phyloP scores from a whole-genome alignment of 2,329 filamentous ascomycete genomes.

The Aschersonia sp. region DNA sequence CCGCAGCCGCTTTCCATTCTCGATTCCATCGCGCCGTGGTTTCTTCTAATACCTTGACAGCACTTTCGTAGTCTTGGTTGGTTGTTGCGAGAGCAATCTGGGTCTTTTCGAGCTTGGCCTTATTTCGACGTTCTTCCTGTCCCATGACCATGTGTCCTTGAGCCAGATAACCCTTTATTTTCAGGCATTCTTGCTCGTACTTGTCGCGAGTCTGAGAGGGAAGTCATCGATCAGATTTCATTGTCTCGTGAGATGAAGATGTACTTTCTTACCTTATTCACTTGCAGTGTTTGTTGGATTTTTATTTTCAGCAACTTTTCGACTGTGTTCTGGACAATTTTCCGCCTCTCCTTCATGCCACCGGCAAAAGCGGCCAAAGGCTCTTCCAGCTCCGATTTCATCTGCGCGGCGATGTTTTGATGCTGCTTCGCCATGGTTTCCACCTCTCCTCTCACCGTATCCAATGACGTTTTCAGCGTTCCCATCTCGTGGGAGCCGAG shows the following conservation, averaged over 20 bases:
- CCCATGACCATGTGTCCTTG: constrained; percentile 99
- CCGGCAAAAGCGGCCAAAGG: constrained; percentile 83
- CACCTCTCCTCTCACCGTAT: constrained; percentile 76
- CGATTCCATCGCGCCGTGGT: constrained; percentile 93
- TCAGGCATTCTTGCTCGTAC: constrained; percentile 94
- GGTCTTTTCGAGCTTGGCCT: constrained; percentile 96
- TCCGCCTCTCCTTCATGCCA: constrained; percentile 89
- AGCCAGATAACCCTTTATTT: constrained; percentile 96
- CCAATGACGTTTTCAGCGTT: constrained; percentile 69
- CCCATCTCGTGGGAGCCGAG: constrained; percentile 80
- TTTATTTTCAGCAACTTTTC: constrained; percentile 92
- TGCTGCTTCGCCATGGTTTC: constrained; percentile 93
- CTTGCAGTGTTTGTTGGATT: constrained; percentile 74
- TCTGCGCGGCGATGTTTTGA: constrained; percentile 76
- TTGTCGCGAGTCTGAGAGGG: constrained; percentile 63
- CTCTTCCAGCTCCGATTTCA: constrained; percentile 93
- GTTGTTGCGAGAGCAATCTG: constrained; percentile 87
- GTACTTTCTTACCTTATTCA: constrained; percentile 62
- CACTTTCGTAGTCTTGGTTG: constrained; percentile 85
- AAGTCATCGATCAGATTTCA: background rate
- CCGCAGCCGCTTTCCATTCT: constrained; percentile 95
- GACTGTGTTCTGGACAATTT: constrained; percentile 88
- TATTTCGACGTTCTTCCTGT: constrained; percentile 96
- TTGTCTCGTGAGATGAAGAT: background rate
- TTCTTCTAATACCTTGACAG: constrained; percentile 86